Evolutionary conservation across 331 rosid genomes (phyloP).

Genomic region (Pyracantha coccinea): DNA sequence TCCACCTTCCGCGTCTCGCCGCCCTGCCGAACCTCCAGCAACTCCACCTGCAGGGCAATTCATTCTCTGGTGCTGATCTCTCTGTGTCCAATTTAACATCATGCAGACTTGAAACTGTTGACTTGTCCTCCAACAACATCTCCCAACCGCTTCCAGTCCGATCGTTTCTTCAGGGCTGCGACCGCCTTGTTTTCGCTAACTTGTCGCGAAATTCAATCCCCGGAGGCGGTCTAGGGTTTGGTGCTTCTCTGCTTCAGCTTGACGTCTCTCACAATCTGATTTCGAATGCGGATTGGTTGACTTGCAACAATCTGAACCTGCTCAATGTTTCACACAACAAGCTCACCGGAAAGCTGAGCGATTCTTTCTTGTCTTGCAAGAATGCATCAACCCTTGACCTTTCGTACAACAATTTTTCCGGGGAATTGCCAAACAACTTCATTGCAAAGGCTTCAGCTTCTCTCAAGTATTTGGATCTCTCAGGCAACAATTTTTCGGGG

Average conservation of each 20-base stretch:
- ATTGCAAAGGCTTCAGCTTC: constrained; percentile 20
- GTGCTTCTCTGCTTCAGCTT: constrained; percentile 32
- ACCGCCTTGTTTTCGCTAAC: constrained; percentile 26
- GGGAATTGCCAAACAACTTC: constrained; percentile 31
- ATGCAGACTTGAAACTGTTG: constrained; percentile 34
- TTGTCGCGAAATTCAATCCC: constrained; percentile 42
- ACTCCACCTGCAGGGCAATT: constrained; percentile 32
- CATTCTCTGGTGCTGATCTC: constrained; percentile 31
- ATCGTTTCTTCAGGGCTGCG: constrained; percentile 21
- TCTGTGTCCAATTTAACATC: constrained; percentile 12
- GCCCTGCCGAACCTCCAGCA: constrained; percentile 33
- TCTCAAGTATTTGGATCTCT: constrained; percentile 45
- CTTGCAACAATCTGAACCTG: constrained; percentile 23
- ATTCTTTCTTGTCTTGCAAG: constrained; percentile 13
- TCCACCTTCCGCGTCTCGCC: constrained; percentile 36
- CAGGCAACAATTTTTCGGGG: constrained; percentile 46
- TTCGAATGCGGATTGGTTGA: constrained; percentile 22
- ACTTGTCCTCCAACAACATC: constrained; percentile 53
- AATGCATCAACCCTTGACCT: constrained; percentile 36
- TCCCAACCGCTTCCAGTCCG: constrained; percentile 23
- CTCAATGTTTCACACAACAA: constrained; percentile 43
- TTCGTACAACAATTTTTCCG: constrained; percentile 37
- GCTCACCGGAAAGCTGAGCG: constrained; percentile 33
- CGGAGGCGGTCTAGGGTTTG: constrained; percentile 3
- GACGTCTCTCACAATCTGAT: constrained; percentile 47